phyloP scores from a whole-genome alignment of 371 early-diverging fungal species.

The Mortierella sp. region DNA sequence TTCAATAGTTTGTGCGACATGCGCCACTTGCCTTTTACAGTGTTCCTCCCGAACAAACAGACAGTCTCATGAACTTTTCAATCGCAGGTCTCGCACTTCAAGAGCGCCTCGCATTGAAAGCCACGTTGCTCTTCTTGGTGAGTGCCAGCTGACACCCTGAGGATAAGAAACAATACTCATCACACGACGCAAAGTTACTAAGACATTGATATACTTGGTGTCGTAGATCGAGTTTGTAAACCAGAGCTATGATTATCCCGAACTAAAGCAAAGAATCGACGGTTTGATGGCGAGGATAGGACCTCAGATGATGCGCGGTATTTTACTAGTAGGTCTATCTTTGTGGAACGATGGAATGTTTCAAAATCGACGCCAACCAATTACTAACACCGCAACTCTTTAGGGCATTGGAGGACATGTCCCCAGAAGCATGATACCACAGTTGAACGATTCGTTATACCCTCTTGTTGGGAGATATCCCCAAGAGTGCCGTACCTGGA shows the following conservation, averaged over 20 bases:
- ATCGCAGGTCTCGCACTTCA: slow-evolving; percentile 71
- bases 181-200: not conserved
- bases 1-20: slow-evolving; percentile 61
- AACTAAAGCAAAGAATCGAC: slow-evolving; percentile 59
- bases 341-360: not conserved
- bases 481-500: slow-evolving; percentile 66
- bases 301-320: slow-evolving; percentile 65
- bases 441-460: slow-evolving; percentile 72
- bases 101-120: slow-evolving; percentile 72
- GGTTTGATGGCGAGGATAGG: slow-evolving; percentile 64
- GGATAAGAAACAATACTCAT: not conserved
- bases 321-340: slow-evolving; percentile 60
- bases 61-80: slow-evolving; percentile 64
- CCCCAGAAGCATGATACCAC: slow-evolving; percentile 77
- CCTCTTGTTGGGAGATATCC: slow-evolving; percentile 70
- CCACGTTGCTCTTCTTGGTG: slow-evolving; percentile 73
- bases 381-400: not conserved
- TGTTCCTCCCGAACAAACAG: slow-evolving; percentile 62
- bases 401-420: slow-evolving; percentile 80
- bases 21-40: slow-evolving; percentile 71
- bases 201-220: not conserved
- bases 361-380: not conserved
- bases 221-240: slow-evolving; percentile 66
- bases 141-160: not conserved
- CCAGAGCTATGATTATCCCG: slow-evolving; percentile 62